A percentile compares a stretch with the other conserved stretches of the same genome.
Evolutionary conservation across 2,329 filamentous ascomycete genomes (phyloP).

Genomic region (Fusarium sp.): DNA sequence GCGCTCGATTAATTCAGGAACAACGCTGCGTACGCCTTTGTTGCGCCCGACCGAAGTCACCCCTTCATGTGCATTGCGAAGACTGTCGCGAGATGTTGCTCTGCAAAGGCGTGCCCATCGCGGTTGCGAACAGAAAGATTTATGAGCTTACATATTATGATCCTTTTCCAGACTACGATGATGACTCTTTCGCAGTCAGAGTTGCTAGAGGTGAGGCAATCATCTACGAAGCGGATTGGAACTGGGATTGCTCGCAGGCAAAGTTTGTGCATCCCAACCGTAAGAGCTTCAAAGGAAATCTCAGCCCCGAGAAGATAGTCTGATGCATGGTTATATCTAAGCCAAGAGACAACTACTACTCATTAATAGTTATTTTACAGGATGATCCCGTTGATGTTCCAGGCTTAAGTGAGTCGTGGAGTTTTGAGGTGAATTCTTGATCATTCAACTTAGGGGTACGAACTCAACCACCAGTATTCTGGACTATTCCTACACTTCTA

Average conservation of each 20-base stretch:
- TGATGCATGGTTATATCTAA: not conserved
- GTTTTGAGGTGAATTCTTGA: not conserved
- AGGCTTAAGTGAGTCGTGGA: not conserved
- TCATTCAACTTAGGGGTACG: not conserved
- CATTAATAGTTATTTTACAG: no score
- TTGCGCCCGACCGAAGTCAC: not conserved
- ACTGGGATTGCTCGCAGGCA: not conserved
- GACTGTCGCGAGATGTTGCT: conserved; percentile 2
- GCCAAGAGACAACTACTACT: not conserved
- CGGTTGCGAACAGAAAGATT: not conserved
- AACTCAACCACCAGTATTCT: not conserved
- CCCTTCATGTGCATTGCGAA: conserved; percentile 5
- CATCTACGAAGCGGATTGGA: not conserved
- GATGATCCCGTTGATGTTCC: no score
- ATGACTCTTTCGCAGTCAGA: not conserved
- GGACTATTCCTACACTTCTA: not conserved
- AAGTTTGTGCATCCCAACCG: conserved; percentile 5
- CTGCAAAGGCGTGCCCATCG: not conserved
- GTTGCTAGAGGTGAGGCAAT: not conserved
- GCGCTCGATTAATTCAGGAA: conserved; percentile 4
- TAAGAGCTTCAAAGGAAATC: conserved; percentile 2
- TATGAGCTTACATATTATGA: not conserved
- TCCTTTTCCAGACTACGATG: not conserved
- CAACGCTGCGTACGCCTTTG: conserved; percentile 5
- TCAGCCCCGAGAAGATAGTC: conserved; percentile 10